Evolutionary conservation across 257 asterid species (phyloP).

Genomic region (Coffea canephora): DNA sequence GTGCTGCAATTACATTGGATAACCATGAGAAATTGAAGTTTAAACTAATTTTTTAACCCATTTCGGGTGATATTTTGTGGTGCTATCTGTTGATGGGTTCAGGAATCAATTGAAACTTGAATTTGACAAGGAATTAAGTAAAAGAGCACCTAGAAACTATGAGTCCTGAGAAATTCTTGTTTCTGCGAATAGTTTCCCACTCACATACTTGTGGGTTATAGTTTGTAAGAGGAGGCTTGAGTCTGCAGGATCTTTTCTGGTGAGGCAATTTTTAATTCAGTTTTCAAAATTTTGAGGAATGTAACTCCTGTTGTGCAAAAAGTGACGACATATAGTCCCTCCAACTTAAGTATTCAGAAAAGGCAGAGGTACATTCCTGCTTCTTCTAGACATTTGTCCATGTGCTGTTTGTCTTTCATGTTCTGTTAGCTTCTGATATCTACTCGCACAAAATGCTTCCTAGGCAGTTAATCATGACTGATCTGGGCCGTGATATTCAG

Average conservation of each 20-base stretch:
- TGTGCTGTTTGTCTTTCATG: not conserved
- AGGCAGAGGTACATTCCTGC: not conserved
- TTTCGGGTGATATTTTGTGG: not conserved
- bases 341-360: not conserved
- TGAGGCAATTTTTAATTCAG: not conserved
- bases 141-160: not conserved
- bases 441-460: not conserved
- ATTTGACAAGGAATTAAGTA: not conserved
- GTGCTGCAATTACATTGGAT: not conserved
- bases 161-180: not conserved
- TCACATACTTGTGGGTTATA: not conserved
- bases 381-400: too few species aligned
- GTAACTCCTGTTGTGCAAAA: not conserved
- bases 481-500: not conserved
- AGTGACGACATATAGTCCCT: not conserved
- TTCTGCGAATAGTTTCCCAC: not conserved
- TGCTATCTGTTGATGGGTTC: not conserved
- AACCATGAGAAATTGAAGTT: not conserved
- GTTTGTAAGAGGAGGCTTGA: not conserved
- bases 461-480: not conserved
- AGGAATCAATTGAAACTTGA: not conserved
- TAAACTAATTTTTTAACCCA: not conserved
- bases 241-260: not conserved
- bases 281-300: not conserved
- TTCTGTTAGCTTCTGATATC: not conserved